Percentiles rank a stretch among this genome's conserved stretches.
Evolutionary conservation across 1,284 basidiomycete genomes (phyloP).

Genomic region (Waitea zeae): DNA sequence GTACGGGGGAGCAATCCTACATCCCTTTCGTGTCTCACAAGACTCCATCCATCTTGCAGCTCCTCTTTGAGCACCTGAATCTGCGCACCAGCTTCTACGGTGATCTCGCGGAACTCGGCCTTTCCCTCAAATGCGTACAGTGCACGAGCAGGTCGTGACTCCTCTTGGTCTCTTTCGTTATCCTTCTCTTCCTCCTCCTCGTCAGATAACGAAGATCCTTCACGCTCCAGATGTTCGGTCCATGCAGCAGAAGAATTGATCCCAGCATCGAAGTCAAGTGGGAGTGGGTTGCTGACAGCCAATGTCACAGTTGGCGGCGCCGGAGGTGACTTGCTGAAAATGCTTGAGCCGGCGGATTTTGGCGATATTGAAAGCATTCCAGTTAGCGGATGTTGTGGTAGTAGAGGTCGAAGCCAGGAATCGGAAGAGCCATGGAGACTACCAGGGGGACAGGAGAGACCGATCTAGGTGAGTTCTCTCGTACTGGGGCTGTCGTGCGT

Average conservation of each 20-base stretch:
- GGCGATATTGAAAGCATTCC: too few species aligned
- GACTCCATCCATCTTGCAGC: conserved; percentile 60
- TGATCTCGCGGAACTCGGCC: conserved; percentile 51
- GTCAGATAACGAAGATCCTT: conserved; percentile 11
- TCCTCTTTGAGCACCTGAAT: conserved; percentile 48
- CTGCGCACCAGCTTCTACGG: conserved; percentile 43
- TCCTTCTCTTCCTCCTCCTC: conserved; percentile 15
- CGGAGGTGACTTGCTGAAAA: too few species aligned
- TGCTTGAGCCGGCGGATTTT: too few species aligned
- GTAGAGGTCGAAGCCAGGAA: too few species aligned
- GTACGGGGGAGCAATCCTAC: conserved; percentile 51
- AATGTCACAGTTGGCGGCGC: too few species aligned
- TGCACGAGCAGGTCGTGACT: conserved; percentile 36
- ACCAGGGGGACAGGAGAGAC: too few species aligned
- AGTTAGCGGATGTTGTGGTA: too few species aligned
- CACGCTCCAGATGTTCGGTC: conserved; percentile 40
- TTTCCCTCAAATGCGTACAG: conserved; percentile 62
- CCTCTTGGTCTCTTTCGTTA: conserved; percentile 18
- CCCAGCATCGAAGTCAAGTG: conserved; percentile 61
- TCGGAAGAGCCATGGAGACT: too few species aligned
- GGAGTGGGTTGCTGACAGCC: too few species aligned
- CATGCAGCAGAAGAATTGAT: conserved; percentile 60
- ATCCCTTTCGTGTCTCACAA: conserved; percentile 36
- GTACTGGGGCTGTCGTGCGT: too few species aligned
- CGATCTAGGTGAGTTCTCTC: too few species aligned